Conservation (phyloP, 768 basidiomycete species). For the Boletellus sp. region DNA sequence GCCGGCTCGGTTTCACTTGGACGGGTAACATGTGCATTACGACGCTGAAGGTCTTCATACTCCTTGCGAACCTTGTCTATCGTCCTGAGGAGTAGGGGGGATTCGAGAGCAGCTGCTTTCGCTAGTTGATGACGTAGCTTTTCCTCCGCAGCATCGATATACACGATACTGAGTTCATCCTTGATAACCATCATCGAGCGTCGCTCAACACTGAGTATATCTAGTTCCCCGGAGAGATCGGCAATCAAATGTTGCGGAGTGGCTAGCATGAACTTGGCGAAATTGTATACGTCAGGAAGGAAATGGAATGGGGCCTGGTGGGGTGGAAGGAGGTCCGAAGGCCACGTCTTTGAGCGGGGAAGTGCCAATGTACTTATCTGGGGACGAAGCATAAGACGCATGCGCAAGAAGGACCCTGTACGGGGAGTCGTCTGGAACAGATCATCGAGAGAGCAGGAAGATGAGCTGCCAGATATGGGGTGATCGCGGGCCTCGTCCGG, state of each 20-base stretch:
- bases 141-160: conserved; percentile 73
- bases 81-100: conserved; percentile 55
- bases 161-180: conserved; percentile 75
- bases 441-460: conserved; percentile 40
- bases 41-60: conserved; percentile 50
- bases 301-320: conserved; percentile 96
- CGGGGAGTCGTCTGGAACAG: conserved; percentile 40
- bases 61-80: conserved; percentile 63
- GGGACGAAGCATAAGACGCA: conserved; percentile 91
- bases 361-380: conserved; percentile 94
- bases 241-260: conserved; percentile 79
- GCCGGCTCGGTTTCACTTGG: conserved; percentile 19
- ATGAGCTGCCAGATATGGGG: conserved; percentile 35
- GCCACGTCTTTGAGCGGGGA: conserved; percentile 90
- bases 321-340: conserved; percentile 85
- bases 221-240: conserved; percentile 70
- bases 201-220: conserved; percentile 69
- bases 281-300: conserved; percentile 83
- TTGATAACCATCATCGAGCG: conserved; percentile 58
- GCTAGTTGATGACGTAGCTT: conserved; percentile 78
- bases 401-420: conserved; percentile 60
- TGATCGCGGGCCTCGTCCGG: conserved; percentile 29
- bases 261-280: conserved; percentile 94
- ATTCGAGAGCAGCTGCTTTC: conserved; percentile 74
- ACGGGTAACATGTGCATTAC: conserved; percentile 15